Conservation (phyloP, 2,329 filamentous ascomycete genomes). For the Sporothrix phasma region DNA sequence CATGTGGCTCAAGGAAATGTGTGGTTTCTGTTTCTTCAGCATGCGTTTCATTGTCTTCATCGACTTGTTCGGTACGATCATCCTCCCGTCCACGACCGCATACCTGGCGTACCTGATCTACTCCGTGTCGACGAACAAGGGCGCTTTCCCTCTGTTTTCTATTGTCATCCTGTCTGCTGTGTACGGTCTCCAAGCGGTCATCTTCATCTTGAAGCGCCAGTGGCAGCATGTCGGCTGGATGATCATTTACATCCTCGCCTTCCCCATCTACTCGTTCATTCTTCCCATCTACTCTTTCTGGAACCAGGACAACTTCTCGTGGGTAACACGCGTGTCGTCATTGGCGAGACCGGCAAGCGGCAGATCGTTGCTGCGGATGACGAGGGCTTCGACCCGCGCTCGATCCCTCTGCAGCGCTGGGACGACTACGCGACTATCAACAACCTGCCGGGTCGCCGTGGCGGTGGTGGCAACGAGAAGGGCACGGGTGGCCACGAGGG, state of each 20-base stretch:
- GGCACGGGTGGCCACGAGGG: constrained; percentile 37
- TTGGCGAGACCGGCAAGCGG: constrained; percentile 86
- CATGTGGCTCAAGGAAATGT: constrained; percentile 83
- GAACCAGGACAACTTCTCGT: constrained; percentile 98
- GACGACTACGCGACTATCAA: constrained; percentile 87
- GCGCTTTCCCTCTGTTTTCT: constrained; percentile 76
- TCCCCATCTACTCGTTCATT: constrained; percentile 84
- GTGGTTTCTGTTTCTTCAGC: constrained; percentile 96
- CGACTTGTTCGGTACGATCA: constrained; percentile 85
- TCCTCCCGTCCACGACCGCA: constrained; percentile 77
- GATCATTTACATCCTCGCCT: constrained; percentile 96
- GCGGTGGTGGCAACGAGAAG: constrained; percentile 51
- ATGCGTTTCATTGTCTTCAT: constrained; percentile 97
- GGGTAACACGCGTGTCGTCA: constrained; percentile 96
- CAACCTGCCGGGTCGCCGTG: constrained; percentile 83
- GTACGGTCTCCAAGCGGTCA: constrained; percentile 89
- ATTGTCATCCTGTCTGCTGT: constrained; percentile 82
- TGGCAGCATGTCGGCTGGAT: constrained; percentile 99
- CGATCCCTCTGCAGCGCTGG: constrained; percentile 91
- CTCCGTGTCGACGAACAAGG: constrained; percentile 54
- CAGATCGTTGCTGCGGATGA: constrained; percentile 79
- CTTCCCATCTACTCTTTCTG: constrained; percentile 97
- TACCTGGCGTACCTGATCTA: constrained; percentile 89
- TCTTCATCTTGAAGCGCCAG: constrained; percentile 93
- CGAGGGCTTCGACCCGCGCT: constrained; percentile 80